A percentile compares a stretch with the other conserved stretches of the same genome.
These are phyloP conservation scores for Xanthoconium purpureum DNA, from an alignment of 768 basidiomycete species.

Conservation along the genomic window DNA sequence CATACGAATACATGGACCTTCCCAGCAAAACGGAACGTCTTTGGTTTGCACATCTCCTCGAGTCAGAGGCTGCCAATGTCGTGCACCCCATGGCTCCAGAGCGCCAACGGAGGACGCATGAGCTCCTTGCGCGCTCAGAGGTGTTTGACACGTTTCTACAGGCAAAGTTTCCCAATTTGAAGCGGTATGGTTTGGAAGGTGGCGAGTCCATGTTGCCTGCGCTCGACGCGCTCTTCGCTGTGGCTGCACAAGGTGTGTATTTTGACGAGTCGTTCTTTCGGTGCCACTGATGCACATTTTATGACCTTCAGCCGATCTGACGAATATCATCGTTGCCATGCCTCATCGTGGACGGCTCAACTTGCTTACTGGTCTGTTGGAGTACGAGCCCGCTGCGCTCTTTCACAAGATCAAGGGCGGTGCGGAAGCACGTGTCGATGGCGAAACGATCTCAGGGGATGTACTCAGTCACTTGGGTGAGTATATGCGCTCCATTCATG, in stretches of 20 bases:
- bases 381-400: slow-evolving; percentile 61
- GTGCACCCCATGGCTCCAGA: slow-evolving; percentile 29
- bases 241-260: slow-evolving; percentile 54
- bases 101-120: slow-evolving; percentile 58
- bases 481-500: slow-evolving; percentile 16
- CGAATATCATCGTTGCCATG: slow-evolving; percentile 78
- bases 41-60: slow-evolving; percentile 87
- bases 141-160: slow-evolving; percentile 84
- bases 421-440: slow-evolving; percentile 58
- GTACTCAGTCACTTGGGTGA: slow-evolving; percentile 82
- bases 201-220: slow-evolving; percentile 94
- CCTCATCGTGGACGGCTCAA: slow-evolving; percentile 88
- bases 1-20: slow-evolving; percentile 91
- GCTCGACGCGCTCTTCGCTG: slow-evolving; percentile 69
- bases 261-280: background rate
- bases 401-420: slow-evolving; percentile 89
- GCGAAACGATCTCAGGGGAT: slow-evolving; percentile 70
- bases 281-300: background rate
- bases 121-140: slow-evolving; percentile 71
- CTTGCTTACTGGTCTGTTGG: slow-evolving; percentile 73
- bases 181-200: slow-evolving; percentile 86
- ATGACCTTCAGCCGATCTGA: slow-evolving; percentile 49
- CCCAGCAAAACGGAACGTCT: slow-evolving; percentile 80
- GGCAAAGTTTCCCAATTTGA: slow-evolving; percentile 84
- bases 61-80: slow-evolving; percentile 42